These are phyloP conservation scores for Fusarium sp. DNA, from an alignment of 2,329 filamentous ascomycete species.

Conservation along the genomic window DNA sequence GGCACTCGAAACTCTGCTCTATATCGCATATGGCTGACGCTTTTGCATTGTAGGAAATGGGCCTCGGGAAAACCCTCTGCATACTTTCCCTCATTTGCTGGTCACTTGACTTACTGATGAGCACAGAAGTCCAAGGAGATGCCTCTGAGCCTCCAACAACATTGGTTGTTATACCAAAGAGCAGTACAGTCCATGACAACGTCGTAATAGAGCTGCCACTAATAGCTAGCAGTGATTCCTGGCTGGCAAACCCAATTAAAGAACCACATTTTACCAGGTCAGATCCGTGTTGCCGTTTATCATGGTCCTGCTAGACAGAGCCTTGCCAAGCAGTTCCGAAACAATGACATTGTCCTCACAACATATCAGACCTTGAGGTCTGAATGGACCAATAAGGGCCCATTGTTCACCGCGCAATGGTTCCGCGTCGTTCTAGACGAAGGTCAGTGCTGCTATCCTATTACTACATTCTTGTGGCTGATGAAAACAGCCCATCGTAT, in stretches of 20 bases:
- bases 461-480: fast-evolving
- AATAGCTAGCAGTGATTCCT: constrained; percentile 44
- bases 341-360: constrained; percentile 36
- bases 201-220: fast-evolving
- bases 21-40: no score
- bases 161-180: constrained; percentile 12
- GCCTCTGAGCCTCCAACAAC: constrained; percentile 39
- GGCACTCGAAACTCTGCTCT: fast-evolving
- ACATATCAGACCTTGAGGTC: constrained; percentile 49
- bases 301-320: not conserved
- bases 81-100: constrained; percentile 43
- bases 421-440: constrained; percentile 52
- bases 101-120: constrained; percentile 33
- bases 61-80: constrained; percentile 47
- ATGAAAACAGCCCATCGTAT: constrained; percentile 48
- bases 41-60: constrained; percentile 44
- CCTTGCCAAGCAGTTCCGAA: not conserved
- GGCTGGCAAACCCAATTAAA: constrained; percentile 35
- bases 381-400: constrained; percentile 29
- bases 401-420: constrained; percentile 36
- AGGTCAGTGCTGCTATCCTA: constrained; percentile 34
- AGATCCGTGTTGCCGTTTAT: not conserved
- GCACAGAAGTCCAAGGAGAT: not conserved
- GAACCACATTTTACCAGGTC: not conserved
- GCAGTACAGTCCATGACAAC: not conserved